Evolutionary conservation across 257 asterid species (phyloP).

Genomic region (Ehretia macrophylla): DNA sequence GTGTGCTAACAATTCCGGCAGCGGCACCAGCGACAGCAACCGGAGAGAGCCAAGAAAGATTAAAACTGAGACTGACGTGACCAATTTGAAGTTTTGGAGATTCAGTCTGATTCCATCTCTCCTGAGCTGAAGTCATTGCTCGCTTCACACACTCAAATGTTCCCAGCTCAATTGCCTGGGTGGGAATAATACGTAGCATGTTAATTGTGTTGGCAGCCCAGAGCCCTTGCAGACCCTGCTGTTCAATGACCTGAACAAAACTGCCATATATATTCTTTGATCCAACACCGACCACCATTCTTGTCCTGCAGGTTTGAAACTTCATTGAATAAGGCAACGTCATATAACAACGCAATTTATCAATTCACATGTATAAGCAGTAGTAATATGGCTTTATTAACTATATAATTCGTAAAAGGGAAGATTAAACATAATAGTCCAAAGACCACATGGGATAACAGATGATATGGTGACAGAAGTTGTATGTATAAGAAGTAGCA

Average conservation of each 20-base stretch:
- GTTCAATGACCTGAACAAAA: slow-evolving; percentile 67
- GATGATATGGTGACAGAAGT: too few species aligned
- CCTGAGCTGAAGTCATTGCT: slow-evolving; percentile 67
- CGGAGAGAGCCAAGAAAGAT: slow-evolving; percentile 82
- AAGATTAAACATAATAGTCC: too few species aligned
- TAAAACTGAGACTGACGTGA: slow-evolving; percentile 36
- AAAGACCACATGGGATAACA: too few species aligned
- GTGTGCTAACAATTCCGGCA: slow-evolving; percentile 88
- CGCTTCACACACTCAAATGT: slow-evolving; percentile 89
- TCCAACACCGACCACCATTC: slow-evolving; percentile 97
- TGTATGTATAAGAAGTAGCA: background rate
- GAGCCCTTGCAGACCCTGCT: slow-evolving; percentile 92
- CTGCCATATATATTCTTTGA: slow-evolving; percentile 71
- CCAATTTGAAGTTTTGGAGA: slow-evolving; percentile 55
- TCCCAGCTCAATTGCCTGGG: slow-evolving; percentile 96
- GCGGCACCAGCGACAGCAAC: slow-evolving; percentile 95
- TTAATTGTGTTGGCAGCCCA: slow-evolving; percentile 96
- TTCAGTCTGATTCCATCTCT: slow-evolving; percentile 48
- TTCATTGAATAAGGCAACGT: slow-evolving; percentile 15
- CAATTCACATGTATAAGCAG: too few species aligned
- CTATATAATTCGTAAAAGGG: too few species aligned
- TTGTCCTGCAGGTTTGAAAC: slow-evolving; percentile 63
- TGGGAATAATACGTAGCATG: slow-evolving; percentile 87
- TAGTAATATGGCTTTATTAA: too few species aligned
- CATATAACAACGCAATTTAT: too few species aligned